phyloP scores from a whole-genome alignment of 306 rosid species.

The Sicyos edulis region DNA sequence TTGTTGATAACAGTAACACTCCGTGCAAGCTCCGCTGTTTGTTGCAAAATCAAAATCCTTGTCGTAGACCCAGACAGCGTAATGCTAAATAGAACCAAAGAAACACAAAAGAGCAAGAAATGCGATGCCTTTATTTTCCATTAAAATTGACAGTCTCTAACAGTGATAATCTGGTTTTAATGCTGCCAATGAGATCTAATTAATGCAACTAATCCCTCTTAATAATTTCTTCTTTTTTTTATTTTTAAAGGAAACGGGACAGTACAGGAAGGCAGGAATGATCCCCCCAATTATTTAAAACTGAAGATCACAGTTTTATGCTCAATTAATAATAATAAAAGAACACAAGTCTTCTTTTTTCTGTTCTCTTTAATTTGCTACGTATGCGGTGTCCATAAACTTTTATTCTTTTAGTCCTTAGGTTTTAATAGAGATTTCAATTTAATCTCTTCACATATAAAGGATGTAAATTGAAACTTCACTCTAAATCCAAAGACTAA shows the following conservation, averaged over 20 bases:
- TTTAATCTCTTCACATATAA: too few relatives aligned
- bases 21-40: not conserved
- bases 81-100: not conserved
- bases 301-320: too few relatives aligned
- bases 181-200: not conserved
- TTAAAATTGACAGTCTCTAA: not conserved
- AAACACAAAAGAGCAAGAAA: not conserved
- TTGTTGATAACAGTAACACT: not conserved
- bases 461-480: too few relatives aligned
- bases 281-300: too few relatives aligned
- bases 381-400: too few relatives aligned
- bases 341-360: too few relatives aligned
- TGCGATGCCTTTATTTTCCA: not conserved
- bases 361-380: too few relatives aligned
- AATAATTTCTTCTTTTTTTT: not conserved
- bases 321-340: too few relatives aligned
- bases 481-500: too few relatives aligned
- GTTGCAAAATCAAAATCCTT: not conserved
- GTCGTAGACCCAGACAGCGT: slow-evolving; percentile 17
- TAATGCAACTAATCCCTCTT: not conserved
- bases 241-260: not conserved
- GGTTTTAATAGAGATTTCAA: too few relatives aligned
- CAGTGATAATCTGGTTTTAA: not conserved
- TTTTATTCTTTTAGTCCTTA: too few relatives aligned
- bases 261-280: not conserved